These are phyloP conservation scores for Taphrina deformans DNA, from an alignment of 1,139 yeast species.

Conservation along the genomic window DNA sequence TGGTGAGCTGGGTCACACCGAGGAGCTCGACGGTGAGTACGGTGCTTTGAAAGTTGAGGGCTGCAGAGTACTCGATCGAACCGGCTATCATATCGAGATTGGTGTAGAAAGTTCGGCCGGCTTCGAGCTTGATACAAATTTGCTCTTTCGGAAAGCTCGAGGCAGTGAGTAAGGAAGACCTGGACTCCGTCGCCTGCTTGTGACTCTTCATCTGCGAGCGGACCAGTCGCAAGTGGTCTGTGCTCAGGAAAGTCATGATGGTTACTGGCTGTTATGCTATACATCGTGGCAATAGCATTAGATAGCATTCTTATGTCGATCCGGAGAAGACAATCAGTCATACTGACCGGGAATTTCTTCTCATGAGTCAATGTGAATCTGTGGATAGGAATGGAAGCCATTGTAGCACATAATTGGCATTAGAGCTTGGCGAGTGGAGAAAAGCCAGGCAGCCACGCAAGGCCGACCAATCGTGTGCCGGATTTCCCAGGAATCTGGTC, in stretches of 20 bases:
- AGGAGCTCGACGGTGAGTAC: constrained; percentile 8
- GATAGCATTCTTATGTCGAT: background rate
- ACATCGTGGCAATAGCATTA: background rate
- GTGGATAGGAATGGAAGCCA: background rate
- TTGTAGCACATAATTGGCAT: background rate
- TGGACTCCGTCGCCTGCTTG: background rate
- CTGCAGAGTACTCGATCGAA: background rate
- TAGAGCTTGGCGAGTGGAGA: background rate
- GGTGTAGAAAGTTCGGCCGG: background rate
- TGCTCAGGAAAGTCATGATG: background rate
- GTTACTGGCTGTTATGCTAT: background rate
- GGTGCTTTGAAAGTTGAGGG: background rate
- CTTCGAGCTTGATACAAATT: background rate
- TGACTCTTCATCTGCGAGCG: background rate
- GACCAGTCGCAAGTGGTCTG: background rate
- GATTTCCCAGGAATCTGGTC: background rate
- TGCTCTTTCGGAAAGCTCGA: background rate
- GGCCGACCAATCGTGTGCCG: background rate
- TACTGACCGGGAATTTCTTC: background rate
- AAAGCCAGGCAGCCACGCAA: background rate
- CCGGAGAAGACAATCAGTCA: background rate
- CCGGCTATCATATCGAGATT: background rate
- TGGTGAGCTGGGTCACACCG: constrained; percentile 11
- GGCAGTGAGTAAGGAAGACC: background rate
- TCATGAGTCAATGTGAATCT: background rate